Evolutionary conservation across 208 protist species (phyloP).

Genomic region (Leishmania braziliensis): DNA sequence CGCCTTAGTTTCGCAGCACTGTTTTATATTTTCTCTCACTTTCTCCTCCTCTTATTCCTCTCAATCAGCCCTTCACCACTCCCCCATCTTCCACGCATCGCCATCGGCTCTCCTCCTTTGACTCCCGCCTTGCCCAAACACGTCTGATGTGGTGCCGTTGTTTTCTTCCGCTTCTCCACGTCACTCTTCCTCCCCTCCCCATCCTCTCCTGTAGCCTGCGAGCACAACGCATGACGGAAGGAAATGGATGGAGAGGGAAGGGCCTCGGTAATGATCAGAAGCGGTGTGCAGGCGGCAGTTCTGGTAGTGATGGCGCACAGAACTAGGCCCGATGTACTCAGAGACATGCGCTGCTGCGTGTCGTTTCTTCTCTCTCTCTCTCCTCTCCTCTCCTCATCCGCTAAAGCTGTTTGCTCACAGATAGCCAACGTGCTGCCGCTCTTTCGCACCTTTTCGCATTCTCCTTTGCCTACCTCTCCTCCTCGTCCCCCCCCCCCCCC

Average conservation of each 20-base stretch:
- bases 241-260: not conserved
- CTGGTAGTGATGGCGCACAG: not conserved
- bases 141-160: not conserved
- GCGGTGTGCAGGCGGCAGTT: not conserved
- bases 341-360: not conserved
- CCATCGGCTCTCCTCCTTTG: not conserved
- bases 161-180: not conserved
- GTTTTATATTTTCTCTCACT: not conserved
- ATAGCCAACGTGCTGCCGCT: conserved; percentile 4
- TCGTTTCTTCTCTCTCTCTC: not conserved
- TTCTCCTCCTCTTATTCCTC: not conserved
- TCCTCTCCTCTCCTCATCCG: too few relatives aligned
- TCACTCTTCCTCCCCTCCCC: not conserved
- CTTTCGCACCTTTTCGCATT: not conserved
- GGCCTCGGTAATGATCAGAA: not conserved
- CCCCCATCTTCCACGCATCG: not conserved
- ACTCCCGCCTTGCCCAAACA: not conserved
- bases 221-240: not conserved
- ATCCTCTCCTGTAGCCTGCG: not conserved
- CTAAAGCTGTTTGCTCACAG: too few relatives aligned
- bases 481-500: not conserved
- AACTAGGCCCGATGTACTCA: not conserved
- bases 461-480: not conserved
- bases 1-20: not conserved
- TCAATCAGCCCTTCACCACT: not conserved